phyloP scores from a whole-genome alignment of 1,284 basidiomycete genomes.

The Rugosomyces carneus region DNA sequence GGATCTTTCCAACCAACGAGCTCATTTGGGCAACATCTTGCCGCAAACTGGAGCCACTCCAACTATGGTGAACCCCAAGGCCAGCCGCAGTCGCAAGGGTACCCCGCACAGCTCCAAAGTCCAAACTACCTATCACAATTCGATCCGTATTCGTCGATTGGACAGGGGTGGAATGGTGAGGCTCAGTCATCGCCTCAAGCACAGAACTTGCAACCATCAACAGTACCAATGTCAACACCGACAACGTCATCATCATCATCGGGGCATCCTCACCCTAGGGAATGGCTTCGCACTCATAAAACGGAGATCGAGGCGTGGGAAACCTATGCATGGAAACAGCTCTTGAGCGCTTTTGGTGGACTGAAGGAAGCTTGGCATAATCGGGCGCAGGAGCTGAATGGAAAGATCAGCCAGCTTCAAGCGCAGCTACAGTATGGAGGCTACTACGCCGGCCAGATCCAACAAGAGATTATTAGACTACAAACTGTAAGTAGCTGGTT shows the following conservation, averaged over 20 bases:
- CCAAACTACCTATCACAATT: slow-evolving; percentile 44
- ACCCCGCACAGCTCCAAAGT: slow-evolving; percentile 34
- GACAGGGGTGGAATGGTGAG: slow-evolving; percentile 31
- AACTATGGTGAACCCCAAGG: slow-evolving; percentile 38
- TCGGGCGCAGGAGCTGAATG: slow-evolving; percentile 41
- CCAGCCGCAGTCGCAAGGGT: slow-evolving; percentile 20
- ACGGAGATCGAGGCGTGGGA: slow-evolving; percentile 54
- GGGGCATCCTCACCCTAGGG: slow-evolving; percentile 46
- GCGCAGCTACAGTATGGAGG: slow-evolving; percentile 36
- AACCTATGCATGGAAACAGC: slow-evolving; percentile 50
- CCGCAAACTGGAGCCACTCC: slow-evolving; percentile 33
- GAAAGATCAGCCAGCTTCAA: slow-evolving; percentile 35
- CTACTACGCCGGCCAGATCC: slow-evolving; percentile 38
- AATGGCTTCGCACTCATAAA: slow-evolving; percentile 50
- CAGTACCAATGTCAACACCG: slow-evolving; percentile 13
- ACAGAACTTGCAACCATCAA: slow-evolving; percentile 16
- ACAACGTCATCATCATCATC: slow-evolving; percentile 25
- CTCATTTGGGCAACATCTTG: slow-evolving; percentile 33
- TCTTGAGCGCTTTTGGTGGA: slow-evolving; percentile 43
- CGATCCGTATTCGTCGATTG: slow-evolving; percentile 45
- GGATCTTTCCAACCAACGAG: slow-evolving; percentile 33
- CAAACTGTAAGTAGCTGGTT: slow-evolving; percentile 36
- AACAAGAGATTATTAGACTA: slow-evolving; percentile 42
- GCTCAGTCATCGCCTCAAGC: slow-evolving; percentile 20
- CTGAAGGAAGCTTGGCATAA: slow-evolving; percentile 47